These are phyloP conservation scores for Boletus rufocinnamomeus DNA, from an alignment of 768 basidiomycete genomes.

Conservation along the genomic window DNA sequence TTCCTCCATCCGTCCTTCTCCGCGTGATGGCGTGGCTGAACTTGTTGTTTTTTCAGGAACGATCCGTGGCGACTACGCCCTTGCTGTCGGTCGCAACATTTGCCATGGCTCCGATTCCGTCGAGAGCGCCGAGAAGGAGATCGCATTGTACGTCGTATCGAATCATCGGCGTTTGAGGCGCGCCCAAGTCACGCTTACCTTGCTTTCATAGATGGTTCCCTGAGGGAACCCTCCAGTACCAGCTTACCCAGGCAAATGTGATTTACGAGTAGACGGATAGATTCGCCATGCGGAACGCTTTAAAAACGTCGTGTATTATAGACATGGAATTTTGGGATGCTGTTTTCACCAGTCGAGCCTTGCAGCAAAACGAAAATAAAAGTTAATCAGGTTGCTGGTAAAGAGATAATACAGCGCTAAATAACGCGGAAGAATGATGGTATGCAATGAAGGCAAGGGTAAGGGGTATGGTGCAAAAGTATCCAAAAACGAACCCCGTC, in stretches of 20 bases:
- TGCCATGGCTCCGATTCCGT: constrained; percentile 91
- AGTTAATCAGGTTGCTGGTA: not conserved
- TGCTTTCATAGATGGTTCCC: constrained; percentile 78
- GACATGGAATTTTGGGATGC: not conserved
- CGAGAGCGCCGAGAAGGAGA: constrained; percentile 92
- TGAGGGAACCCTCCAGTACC: constrained; percentile 76
- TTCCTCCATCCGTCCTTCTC: constrained; percentile 6
- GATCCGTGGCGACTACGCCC: constrained; percentile 94
- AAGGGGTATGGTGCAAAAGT: constrained; percentile 32
- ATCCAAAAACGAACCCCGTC: constrained; percentile 10
- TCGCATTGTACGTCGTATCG: constrained; percentile 66
- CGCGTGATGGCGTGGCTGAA: constrained; percentile 7
- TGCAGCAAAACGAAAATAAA: not conserved
- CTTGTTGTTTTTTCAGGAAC: constrained; percentile 55
- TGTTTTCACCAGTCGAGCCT: not conserved
- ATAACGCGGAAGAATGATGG: constrained; percentile 12
- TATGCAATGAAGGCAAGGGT: constrained; percentile 30
- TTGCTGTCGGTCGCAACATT: constrained; percentile 94
- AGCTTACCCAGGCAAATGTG: constrained; percentile 64
- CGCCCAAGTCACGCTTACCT: constrained; percentile 8
- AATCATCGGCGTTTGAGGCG: not conserved
- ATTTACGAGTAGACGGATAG: constrained; percentile 67
- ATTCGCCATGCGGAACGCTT: not conserved
- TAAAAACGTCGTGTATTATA: constrained; percentile 23
- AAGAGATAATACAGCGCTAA: constrained; percentile 9